Evolutionary conservation across 306 rosid genomes (phyloP).

Genomic region (Castanea sativa): DNA sequence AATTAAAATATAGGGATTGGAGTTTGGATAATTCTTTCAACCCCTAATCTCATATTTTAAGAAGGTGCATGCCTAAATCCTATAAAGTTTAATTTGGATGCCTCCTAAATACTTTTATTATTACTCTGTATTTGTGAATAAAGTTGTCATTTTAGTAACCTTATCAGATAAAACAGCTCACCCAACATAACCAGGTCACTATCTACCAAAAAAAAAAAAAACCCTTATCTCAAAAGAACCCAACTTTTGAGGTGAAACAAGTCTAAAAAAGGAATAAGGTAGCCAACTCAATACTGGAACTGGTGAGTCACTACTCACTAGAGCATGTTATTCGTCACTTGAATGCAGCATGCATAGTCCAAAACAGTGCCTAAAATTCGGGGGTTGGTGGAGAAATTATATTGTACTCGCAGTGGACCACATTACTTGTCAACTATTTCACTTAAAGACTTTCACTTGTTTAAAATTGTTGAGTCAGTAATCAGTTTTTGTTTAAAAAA

Average conservation of each 20-base stretch:
- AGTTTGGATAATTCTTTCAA: conserved; percentile 15
- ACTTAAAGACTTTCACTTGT: too few relatives aligned
- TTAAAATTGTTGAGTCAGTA: too few relatives aligned
- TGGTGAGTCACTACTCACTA: too few relatives aligned
- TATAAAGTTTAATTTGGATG: too few relatives aligned
- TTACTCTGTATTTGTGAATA: neutral
- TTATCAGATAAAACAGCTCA: neutral
- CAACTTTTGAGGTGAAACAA: conserved; percentile 14
- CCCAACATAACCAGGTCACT: conserved; percentile 22
- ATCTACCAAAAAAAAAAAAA: conserved; percentile 9
- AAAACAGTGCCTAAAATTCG: conserved; percentile 4
- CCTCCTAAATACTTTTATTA: too few relatives aligned
- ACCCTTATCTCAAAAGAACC: conserved; percentile 13
- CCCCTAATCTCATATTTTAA: conserved; percentile 1
- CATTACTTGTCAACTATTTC: too few relatives aligned
- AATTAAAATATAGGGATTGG: neutral
- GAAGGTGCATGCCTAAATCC: neutral
- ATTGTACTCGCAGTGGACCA: too few relatives aligned
- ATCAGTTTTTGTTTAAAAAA: too few relatives aligned
- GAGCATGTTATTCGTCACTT: neutral
- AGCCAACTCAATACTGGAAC: neutral
- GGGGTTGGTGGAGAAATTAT: neutral
- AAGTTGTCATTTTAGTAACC: neutral
- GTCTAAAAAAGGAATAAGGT: neutral
- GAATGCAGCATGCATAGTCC: conserved; percentile 2